Evolutionary conservation across 75 land plant species (phyloP), one percentile per base, ranked within the genome.

Genomic region (Sequoia sempervirens): DNA sequence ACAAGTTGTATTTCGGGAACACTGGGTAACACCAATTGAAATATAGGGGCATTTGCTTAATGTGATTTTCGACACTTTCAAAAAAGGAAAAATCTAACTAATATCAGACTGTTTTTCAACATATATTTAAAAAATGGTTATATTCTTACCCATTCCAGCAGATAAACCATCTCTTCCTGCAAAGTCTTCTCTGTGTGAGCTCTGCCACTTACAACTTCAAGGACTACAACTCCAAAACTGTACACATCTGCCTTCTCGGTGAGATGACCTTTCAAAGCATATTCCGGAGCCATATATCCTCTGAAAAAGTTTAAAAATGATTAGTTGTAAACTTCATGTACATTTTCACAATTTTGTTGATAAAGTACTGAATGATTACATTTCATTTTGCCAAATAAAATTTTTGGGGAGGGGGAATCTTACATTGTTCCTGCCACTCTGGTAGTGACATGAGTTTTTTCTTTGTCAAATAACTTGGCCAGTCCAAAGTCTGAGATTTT

Each of bases 171-270:
- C 0, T 90, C 89, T 54, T 84, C 91, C 43, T 84, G 75, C 37
- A 87, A 87, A 46, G 80, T 80, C 69, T 83, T 88, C 18, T 88
- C 85, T 47, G 84, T 90, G 85, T 89, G 89, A 82, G 89, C 83
- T 81, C 86, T 89, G 47, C 93, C 93, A 85, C 89, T 85, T 8
- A 88, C 82, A 79, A 85, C 86, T 52, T 88, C 89, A 36, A 88
- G 75, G 5, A 53, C 85, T 14, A 91, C 88, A 37, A 91, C 84
- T 30, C 93, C 93, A 88, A 91, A 91, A 78, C 90, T 87, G 78
- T 89, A 91, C 38, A 91, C 89, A 83, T 91, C 93, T 76, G 88
- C 93, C 83, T 91, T 91, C n/a, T 83, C 68, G 9, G 91, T 91
- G 52, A 91, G 87, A 70, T 86, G 86, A 30, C 93, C 91, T 36